These are phyloP conservation scores for Geranium incanum DNA, from an alignment of 441 rosid genomes.

Conservation along the genomic window DNA sequence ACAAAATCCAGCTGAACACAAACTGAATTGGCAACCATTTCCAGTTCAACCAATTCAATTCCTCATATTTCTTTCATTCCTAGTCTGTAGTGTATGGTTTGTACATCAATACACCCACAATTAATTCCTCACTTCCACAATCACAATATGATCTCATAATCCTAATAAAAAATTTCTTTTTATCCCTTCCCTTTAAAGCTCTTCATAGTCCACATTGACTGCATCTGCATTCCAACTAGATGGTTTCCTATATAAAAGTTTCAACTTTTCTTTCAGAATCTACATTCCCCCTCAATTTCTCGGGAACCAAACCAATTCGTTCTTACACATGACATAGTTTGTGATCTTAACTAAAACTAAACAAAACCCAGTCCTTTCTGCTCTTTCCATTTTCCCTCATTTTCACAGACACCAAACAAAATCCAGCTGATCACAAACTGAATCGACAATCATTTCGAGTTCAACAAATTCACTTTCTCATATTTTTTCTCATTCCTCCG, in stretches of 20 bases:
- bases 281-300: background rate
- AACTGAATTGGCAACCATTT: too few species aligned
- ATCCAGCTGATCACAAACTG: too few species aligned
- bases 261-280: background rate
- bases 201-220: background rate
- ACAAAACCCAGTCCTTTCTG: background rate
- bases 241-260: background rate
- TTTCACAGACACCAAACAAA: background rate
- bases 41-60: too few species aligned
- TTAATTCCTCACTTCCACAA: too few species aligned
- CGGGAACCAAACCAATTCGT: conserved; percentile 2
- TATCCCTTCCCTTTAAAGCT: too few species aligned
- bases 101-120: too few species aligned
- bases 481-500: background rate
- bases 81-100: too few species aligned
- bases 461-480: background rate
- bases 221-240: background rate
- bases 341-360: background rate
- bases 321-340: background rate
- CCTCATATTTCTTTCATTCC: background rate
- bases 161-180: too few species aligned
- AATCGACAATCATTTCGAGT: too few species aligned
- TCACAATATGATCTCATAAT: too few species aligned
- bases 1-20: background rate
- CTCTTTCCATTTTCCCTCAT: background rate